These are phyloP conservation scores for Pseudoperonospora humuli DNA, from an alignment of 352 stramenopile genomes.

Conservation along the genomic window DNA sequence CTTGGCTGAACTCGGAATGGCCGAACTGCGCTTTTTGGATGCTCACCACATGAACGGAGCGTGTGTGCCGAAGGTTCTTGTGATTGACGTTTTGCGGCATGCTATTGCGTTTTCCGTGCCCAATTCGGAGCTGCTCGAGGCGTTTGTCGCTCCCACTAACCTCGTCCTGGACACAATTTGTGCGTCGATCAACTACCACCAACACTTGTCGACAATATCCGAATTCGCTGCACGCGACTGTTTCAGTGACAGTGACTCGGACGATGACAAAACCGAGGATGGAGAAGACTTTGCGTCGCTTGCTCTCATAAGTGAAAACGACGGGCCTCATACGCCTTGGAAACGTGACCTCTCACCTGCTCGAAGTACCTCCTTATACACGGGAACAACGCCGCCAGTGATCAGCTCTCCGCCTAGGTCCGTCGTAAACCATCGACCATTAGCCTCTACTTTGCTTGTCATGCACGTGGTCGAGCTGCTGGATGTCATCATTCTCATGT, in stretches of 20 bases:
- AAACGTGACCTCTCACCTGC: constrained; percentile 7
- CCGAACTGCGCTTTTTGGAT: constrained; percentile 61
- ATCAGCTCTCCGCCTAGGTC: constrained; percentile 37
- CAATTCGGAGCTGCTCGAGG: constrained; percentile 32
- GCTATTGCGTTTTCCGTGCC: constrained; percentile 44
- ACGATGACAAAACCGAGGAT: constrained; percentile 31
- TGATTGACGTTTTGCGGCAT: constrained; percentile 51
- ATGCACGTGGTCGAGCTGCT: constrained; percentile 61
- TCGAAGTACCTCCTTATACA: constrained; percentile 16
- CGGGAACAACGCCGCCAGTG: constrained; percentile 11
- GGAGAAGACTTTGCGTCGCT: constrained; percentile 7
- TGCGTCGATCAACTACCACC: constrained; percentile 67
- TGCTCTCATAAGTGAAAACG: constrained; percentile 2
- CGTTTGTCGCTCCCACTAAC: constrained; percentile 44
- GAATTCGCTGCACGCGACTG: constrained; percentile 66
- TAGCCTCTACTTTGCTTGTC: constrained; percentile 56
- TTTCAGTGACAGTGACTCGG: constrained; percentile 71
- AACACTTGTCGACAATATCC: constrained; percentile 64
- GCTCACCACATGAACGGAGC: constrained; percentile 36
- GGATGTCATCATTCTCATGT: constrained; percentile 50
- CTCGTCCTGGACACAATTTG: constrained; percentile 51
- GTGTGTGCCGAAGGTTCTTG: constrained; percentile 40
- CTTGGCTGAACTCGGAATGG: constrained; percentile 46
- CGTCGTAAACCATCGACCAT: constrained; percentile 51
- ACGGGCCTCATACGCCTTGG: constrained; percentile 11